Base-by-base conservation (phyloP, 2,329 filamentous ascomycete genomes). In the Aspergillus jensenii region DNA sequence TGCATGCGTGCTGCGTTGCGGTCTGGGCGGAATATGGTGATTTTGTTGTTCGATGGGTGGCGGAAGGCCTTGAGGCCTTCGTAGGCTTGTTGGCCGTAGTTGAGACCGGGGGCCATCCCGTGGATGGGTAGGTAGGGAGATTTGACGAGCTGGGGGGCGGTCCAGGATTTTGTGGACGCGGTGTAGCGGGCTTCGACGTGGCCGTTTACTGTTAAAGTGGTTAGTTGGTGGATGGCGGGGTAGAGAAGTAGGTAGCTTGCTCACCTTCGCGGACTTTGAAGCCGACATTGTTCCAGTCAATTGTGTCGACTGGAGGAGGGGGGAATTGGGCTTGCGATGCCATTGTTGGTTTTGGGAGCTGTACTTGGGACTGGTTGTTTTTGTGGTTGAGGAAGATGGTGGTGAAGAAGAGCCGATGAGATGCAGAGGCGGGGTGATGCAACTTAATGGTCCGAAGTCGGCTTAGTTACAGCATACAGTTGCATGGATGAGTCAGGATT, bases 41-140 rank as follows among this genome's bases (percentile, higher is more conserved):
- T 93, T 59, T 78, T 77, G 59, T 81, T 73, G 59, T 81, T 73
- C 74, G 89, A 85, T 58, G 83, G 80, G 55, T 74, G 71, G 62
- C 93, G 91, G 84, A 97, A 97, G 55, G 93, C 93, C 78, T 98
- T 98, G 74, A 98, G 87, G n/a, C 95, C 95, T 75, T 99, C 95
- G 81, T 96, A 99, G 68, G 91, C 93, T 79, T 98, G 95, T 73
- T 96, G 92, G 58, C 93, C 92, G 76, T 99, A 99, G 83, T 99
- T 99, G 64, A 98, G 85, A 44, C 87, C 93, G 0, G 95, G 93
- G 0, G 93, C 88, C 90, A 99, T 95, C 75, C 93, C 95, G 77
- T 98, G 93, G 71, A 98, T 87, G 65, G 88, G 87, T 67, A 98
- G 85, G 80, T 84, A 93, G 6, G 93, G 93, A 68, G 93, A 90